Base-by-base conservation (phyloP, 2,329 filamentous ascomycete species). In the Tolypocladium capitatum region DNA sequence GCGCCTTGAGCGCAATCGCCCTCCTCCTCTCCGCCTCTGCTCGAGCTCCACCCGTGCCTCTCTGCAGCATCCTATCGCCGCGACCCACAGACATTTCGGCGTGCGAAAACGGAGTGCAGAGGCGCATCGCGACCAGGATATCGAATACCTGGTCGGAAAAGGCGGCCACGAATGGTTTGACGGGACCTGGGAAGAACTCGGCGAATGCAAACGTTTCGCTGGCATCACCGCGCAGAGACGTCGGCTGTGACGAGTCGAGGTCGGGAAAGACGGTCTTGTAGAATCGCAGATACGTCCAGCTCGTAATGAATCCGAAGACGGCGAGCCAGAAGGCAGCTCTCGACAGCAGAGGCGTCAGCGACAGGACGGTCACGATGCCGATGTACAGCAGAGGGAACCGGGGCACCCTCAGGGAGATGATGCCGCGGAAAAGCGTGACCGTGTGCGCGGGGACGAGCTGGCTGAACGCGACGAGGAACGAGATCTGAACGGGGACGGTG, bases 371-470 rank as follows among this genome's bases (percentile, higher is more conserved):
- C 51, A 94, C 76, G 49, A 86, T 53, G 75, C 80, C 71, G 75
- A 95, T 63, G 81, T 85, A 73, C 69, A 92, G 53, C 69, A 94
- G 70, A 11, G 79, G 80, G 56, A 82, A 80, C 43, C 77, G 71
- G 18, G 80, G 80, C 47, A 98, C 89, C 56, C 91, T 86, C 64
- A 97, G 81, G 51, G 92, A 94, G 50, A 97, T 64, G 51, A 95
- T 71, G 53, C 89, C 89, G 54, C 85, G 84, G 70, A 95, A 91
- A 49, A 98, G 79, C 5, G 91, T 92, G 46, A 97, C 91, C 11
- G 92, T 98, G 66, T 98, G 92, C 52, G 95, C 90, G 21, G 92
- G 92, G 33, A 97, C 85, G 45, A 98, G 86, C 68, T 98, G 92
- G 69, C 94, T 97, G 69, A 97, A 95, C 47, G 91, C 87, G 58